Percentiles rank a stretch among this genome's conserved stretches.
These are phyloP conservation scores for Cerrena zonata DNA, from an alignment of 1,284 basidiomycete genomes.

Conservation along the genomic window DNA sequence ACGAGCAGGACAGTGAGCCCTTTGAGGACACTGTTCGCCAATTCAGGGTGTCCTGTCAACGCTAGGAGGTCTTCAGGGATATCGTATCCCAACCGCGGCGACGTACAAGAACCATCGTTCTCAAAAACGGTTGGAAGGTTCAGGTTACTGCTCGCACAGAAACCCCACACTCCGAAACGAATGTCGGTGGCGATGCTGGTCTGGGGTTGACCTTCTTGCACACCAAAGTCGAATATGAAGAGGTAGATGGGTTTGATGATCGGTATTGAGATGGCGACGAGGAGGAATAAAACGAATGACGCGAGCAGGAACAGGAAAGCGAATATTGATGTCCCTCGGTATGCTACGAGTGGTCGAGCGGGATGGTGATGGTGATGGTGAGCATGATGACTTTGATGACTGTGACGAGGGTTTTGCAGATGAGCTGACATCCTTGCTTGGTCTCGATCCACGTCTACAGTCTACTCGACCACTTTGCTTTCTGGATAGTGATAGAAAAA, in stretches of 20 bases:
- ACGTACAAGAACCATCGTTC: conserved; percentile 44
- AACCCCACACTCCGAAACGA: conserved; percentile 71
- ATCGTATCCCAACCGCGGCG: conserved; percentile 47
- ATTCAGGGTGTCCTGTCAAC: conserved; percentile 38
- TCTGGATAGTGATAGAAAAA: too few relatives aligned
- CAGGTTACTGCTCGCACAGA: conserved; percentile 48
- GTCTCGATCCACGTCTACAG: too few relatives aligned
- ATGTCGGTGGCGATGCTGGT: conserved; percentile 56
- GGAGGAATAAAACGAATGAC: conserved; percentile 64
- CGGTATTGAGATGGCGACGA: conserved; percentile 68
- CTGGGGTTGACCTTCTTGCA: conserved; percentile 28
- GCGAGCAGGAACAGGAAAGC: conserved; percentile 43
- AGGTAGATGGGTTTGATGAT: conserved; percentile 72
- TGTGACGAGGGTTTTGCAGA: background rate
- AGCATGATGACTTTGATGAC: background rate
- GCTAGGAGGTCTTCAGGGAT: conserved; percentile 28
- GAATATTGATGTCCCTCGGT: conserved; percentile 41
- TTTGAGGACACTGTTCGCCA: conserved; percentile 44
- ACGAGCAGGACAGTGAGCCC: conserved; percentile 55
- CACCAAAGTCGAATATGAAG: conserved; percentile 45
- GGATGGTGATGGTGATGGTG: conserved; percentile 2
- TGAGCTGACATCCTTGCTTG: too few relatives aligned
- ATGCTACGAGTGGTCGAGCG: conserved; percentile 14
- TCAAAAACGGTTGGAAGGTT: conserved; percentile 24
- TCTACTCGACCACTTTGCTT: too few relatives aligned